A percentile compares a stretch with the other conserved stretches of the same genome.
Evolutionary conservation across 2,329 filamentous ascomycete genomes (phyloP).

Genomic region (Cryphonectria radicalis): DNA sequence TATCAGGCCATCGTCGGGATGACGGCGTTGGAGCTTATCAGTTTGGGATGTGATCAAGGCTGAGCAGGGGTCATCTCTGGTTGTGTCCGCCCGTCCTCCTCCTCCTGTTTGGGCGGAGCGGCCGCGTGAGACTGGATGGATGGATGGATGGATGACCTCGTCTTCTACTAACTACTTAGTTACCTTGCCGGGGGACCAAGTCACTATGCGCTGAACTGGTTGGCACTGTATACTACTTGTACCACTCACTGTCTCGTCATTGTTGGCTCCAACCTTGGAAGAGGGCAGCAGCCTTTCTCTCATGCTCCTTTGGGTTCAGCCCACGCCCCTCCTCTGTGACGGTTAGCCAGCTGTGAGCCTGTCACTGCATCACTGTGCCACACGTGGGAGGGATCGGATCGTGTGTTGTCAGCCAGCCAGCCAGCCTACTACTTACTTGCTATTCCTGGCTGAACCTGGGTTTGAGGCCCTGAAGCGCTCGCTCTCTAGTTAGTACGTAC

Average conservation of each 20-base stretch:
- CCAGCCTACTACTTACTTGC: neutral
- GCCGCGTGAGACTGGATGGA: conserved; percentile 8
- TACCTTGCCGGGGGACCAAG: neutral
- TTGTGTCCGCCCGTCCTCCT: neutral
- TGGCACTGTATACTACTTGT: neutral
- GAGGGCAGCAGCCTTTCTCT: neutral
- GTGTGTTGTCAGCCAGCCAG: neutral
- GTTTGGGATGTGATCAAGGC: neutral
- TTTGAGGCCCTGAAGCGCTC: neutral
- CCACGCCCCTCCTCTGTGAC: neutral
- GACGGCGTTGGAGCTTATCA: conserved; percentile 15
- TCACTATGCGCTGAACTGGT: neutral
- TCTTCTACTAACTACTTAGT: no score
- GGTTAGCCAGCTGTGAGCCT: neutral
- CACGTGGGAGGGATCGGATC: conserved; percentile 5
- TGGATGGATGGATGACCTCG: conserved; percentile 7
- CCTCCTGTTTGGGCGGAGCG: neutral
- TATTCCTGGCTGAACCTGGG: neutral
- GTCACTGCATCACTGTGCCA: conserved; percentile 14
- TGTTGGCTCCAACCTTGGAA: neutral
- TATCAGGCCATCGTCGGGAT: conserved; percentile 12
- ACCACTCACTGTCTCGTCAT: neutral
- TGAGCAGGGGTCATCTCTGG: conserved; percentile 7
- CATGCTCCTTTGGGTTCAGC: neutral
- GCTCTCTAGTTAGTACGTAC: neutral